Conservation (phyloP, 257 asterid species). For the Forsythia suspensa region DNA sequence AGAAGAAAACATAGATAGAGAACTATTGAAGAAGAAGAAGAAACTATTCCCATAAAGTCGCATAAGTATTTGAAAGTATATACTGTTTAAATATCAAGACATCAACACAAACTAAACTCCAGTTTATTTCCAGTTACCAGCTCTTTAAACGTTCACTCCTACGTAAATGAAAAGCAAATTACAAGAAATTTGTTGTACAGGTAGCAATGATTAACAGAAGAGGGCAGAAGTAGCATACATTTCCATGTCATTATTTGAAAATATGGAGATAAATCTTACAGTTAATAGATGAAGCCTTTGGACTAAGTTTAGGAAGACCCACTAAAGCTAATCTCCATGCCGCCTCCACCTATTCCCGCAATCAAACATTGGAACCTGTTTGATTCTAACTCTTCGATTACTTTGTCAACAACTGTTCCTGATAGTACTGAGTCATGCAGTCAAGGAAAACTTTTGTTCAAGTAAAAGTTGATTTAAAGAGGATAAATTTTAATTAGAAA, state of each 20-base stretch:
- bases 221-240: background rate
- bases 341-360: conserved; percentile 92
- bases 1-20: too few relatives aligned
- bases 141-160: background rate
- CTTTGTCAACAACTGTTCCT: conserved; percentile 75
- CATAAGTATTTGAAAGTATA: too few relatives aligned
- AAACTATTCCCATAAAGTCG: too few relatives aligned
- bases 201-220: background rate
- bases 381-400: conserved; percentile 70
- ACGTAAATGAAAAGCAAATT: background rate
- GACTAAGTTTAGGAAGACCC: conserved; percentile 45
- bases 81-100: background rate
- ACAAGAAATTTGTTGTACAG: background rate
- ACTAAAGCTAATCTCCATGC: conserved; percentile 71
- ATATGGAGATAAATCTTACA: conserved; percentile 31
- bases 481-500: too few relatives aligned
- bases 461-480: background rate
- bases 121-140: background rate
- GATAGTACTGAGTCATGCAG: conserved; percentile 59
- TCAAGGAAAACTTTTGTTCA: conserved; percentile 37
- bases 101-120: background rate
- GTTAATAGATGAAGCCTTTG: conserved; percentile 6
- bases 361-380: conserved; percentile 77
- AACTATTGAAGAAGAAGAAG: too few relatives aligned
- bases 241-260: conserved; percentile 21